Evolutionary conservation across 306 rosid genomes (phyloP).

Genomic region (Arachis stenosperma): DNA sequence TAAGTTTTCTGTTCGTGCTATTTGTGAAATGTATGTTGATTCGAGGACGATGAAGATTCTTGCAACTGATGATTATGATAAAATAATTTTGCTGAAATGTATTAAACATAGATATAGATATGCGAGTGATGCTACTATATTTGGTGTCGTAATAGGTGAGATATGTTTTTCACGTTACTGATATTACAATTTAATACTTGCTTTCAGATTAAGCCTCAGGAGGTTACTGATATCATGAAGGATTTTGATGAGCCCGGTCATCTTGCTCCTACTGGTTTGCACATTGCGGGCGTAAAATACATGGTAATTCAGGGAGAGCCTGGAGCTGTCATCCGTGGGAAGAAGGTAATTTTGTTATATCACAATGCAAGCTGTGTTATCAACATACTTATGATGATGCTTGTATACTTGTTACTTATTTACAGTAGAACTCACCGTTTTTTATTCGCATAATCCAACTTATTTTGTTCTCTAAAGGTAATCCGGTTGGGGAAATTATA

Average conservation of each 20-base stretch:
- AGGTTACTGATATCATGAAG: conserved; percentile 67
- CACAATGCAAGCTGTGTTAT: background rate
- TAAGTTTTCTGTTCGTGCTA: no score
- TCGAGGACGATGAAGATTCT: no score
- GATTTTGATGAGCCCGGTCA: conserved; percentile 92
- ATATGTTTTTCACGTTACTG: conserved; percentile 2
- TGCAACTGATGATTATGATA: no score
- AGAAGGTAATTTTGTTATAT: conserved; percentile 62
- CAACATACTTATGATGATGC: background rate
- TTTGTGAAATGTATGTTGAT: no score
- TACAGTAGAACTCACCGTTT: background rate
- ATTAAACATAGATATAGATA: no score
- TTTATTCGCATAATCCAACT: background rate
- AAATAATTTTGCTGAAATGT: no score
- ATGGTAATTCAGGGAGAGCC: conserved; percentile 98
- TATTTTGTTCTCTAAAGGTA: background rate
- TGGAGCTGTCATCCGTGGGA: conserved; percentile 95
- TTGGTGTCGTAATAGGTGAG: background rate
- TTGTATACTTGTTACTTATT: background rate
- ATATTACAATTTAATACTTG: background rate
- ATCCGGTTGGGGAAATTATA: background rate
- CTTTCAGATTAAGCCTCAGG: conserved; percentile 65
- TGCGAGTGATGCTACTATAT: no score
- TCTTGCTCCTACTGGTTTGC: conserved; percentile 94
- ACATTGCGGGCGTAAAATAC: conserved; percentile 72